These are phyloP conservation scores for Amylostereum chailletii DNA, from an alignment of 1,284 basidiomycete genomes.

Conservation along the genomic window DNA sequence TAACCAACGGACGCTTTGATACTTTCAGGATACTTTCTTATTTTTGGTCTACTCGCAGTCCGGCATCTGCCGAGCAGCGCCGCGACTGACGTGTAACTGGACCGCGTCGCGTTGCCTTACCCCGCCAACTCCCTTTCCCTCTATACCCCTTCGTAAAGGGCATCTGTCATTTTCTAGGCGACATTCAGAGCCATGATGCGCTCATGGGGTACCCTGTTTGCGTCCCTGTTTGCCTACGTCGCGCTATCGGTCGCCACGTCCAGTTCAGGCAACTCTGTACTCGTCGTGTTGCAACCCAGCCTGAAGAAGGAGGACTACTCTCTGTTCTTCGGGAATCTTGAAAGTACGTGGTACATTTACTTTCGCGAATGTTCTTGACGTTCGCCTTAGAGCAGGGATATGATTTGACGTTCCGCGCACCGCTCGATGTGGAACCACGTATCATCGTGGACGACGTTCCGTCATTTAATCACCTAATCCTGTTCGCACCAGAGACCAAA, in stretches of 20 bases:
- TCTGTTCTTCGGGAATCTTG: constrained; percentile 72
- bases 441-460: constrained; percentile 67
- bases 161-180: constrained; percentile 1
- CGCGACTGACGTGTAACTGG: not conserved
- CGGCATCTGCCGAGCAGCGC: not conserved
- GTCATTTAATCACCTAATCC: constrained; percentile 74
- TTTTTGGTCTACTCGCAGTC: too few relatives aligned
- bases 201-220: constrained; percentile 13
- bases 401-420: constrained; percentile 74
- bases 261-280: constrained; percentile 76
- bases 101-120: not conserved
- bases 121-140: not conserved
- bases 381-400: constrained; percentile 56
- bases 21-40: too few relatives aligned
- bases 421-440: constrained; percentile 60
- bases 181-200: constrained; percentile 10
- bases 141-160: not conserved
- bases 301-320: constrained; percentile 63
- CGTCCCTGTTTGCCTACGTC: constrained; percentile 23
- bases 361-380: not conserved
- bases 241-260: constrained; percentile 51
- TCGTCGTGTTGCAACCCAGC: constrained; percentile 74
- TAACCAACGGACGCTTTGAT: too few relatives aligned
- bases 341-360: constrained; percentile 42
- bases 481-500: constrained; percentile 79